These are phyloP conservation scores for Scedosporium minutisporum DNA, from an alignment of 2,329 filamentous ascomycete genomes.

Conservation along the genomic window DNA sequence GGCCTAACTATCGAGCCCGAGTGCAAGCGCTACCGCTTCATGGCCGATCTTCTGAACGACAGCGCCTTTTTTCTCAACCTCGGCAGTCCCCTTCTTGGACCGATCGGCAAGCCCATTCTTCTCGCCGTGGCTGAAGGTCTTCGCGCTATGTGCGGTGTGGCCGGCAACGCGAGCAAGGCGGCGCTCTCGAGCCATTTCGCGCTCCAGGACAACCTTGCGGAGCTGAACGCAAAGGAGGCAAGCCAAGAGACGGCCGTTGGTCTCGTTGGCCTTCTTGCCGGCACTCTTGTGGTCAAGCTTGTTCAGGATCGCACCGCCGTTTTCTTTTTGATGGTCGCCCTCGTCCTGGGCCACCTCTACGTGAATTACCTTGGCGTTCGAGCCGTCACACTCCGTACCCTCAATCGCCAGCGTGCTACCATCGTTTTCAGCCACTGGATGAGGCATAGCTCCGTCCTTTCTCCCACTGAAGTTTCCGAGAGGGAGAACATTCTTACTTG, in stretches of 20 bases:
- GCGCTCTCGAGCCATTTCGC: slow-evolving; percentile 90
- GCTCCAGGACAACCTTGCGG: slow-evolving; percentile 73
- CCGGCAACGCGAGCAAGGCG: slow-evolving; percentile 82
- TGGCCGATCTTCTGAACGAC: slow-evolving; percentile 85
- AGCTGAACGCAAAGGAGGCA: slow-evolving; percentile 90
- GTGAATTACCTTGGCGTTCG: slow-evolving; percentile 83
- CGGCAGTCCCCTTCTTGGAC: slow-evolving; percentile 62
- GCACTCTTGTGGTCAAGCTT: slow-evolving; percentile 69
- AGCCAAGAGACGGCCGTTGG: slow-evolving; percentile 93
- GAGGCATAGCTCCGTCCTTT: slow-evolving; percentile 38
- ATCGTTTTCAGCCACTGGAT: slow-evolving; percentile 60
- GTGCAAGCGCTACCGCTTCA: slow-evolving; percentile 79
- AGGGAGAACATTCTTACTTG: slow-evolving; percentile 53
- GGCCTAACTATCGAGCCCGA: slow-evolving; percentile 80
- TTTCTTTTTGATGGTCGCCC: slow-evolving; percentile 59
- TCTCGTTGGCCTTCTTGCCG: slow-evolving; percentile 74
- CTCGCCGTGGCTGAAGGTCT: slow-evolving; percentile 42
- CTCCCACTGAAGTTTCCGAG: slow-evolving; percentile 55
- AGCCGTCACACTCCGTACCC: slow-evolving; percentile 69
- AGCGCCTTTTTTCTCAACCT: slow-evolving; percentile 78
- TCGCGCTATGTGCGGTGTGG: slow-evolving; percentile 70
- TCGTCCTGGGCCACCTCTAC: slow-evolving; percentile 67
- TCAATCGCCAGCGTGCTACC: slow-evolving; percentile 80
- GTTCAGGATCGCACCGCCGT: slow-evolving; percentile 64
- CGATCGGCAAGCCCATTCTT: slow-evolving; percentile 36